phyloP scores from a whole-genome alignment of 208 protist species.

The Porcisia hertigi region DNA sequence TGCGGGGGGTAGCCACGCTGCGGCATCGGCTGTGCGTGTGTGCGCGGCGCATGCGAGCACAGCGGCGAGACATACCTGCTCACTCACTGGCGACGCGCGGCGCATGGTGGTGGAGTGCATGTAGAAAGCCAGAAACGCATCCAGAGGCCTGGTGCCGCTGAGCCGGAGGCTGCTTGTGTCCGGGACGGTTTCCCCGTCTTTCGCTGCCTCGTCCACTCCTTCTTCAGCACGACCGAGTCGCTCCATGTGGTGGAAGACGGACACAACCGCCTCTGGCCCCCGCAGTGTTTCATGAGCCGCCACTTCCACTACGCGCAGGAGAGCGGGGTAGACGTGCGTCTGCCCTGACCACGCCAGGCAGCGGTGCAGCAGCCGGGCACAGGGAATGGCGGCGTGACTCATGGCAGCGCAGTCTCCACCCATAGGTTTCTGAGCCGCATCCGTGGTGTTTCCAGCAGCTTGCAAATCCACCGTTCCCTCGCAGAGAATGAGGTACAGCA shows the following conservation, averaged over 20 bases:
- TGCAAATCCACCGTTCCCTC: conserved; percentile 37
- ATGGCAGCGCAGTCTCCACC: not conserved
- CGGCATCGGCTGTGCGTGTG: not conserved
- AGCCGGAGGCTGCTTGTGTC: not conserved
- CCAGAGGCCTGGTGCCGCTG: not conserved
- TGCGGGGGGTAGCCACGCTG: not conserved
- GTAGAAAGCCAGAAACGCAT: conserved; percentile 27
- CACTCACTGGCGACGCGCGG: conserved; percentile 15
- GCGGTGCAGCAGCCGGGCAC: conserved; percentile 20
- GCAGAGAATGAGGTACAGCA: conserved; percentile 54
- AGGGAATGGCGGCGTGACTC: not conserved
- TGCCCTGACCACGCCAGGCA: conserved; percentile 28
- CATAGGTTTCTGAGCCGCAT: not conserved
- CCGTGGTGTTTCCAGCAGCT: not conserved
- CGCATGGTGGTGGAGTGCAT: conserved; percentile 19
- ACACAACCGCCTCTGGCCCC: conserved; percentile 20
- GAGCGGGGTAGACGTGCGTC: conserved; percentile 11
- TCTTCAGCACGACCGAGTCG: conserved; percentile 14
- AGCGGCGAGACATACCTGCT: conserved; percentile 24
- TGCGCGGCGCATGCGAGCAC: conserved; percentile 25
- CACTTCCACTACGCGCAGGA: conserved; percentile 29
- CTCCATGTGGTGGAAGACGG: conserved; percentile 25
- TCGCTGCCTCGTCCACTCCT: not conserved
- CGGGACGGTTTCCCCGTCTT: not conserved
- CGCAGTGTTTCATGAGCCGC: conserved; percentile 29